Conservation (phyloP, 78 protist species). For the Cavenderia fasciculata region DNA sequence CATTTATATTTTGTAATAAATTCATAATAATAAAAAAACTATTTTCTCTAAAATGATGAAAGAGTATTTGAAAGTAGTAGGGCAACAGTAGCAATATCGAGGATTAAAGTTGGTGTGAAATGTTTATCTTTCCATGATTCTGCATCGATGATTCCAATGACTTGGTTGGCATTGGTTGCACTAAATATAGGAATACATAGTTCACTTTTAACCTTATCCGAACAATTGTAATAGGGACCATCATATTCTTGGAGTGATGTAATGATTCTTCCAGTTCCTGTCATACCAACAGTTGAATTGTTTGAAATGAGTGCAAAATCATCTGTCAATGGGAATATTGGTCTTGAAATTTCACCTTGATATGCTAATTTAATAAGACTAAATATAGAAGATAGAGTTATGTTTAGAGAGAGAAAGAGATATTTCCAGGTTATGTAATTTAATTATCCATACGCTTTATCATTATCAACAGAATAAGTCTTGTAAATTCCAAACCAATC, state of each 20-base stretch:
- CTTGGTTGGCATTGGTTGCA: neutral
- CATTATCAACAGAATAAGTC: slow-evolving; percentile 13
- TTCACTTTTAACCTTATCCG: slow-evolving; percentile 61
- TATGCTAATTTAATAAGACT: slow-evolving; percentile 36
- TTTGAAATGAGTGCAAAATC: slow-evolving; percentile 11
- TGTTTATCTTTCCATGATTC: slow-evolving; percentile 51
- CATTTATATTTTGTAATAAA: too few relatives aligned
- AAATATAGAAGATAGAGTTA: neutral
- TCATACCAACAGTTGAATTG: slow-evolving; percentile 30
- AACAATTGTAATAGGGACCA: slow-evolving; percentile 61
- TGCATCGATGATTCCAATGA: slow-evolving; percentile 64
- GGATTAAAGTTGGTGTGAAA: neutral
- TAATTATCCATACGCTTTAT: neutral
- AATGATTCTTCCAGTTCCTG: slow-evolving; percentile 36
- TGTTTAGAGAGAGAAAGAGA: neutral
- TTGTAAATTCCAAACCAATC: slow-evolving; percentile 64
- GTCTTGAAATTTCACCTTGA: slow-evolving; percentile 53
- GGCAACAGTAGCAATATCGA: neutral
- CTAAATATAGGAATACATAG: slow-evolving; percentile 55
- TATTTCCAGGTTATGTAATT: neutral
- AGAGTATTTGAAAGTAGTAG: neutral
- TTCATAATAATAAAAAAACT: too few relatives aligned
- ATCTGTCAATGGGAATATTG: slow-evolving; percentile 46
- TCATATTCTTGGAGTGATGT: slow-evolving; percentile 10
- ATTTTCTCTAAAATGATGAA: too few relatives aligned